Conservation (phyloP, 2,329 filamentous ascomycete genomes). For the Fusarium falciforme region DNA sequence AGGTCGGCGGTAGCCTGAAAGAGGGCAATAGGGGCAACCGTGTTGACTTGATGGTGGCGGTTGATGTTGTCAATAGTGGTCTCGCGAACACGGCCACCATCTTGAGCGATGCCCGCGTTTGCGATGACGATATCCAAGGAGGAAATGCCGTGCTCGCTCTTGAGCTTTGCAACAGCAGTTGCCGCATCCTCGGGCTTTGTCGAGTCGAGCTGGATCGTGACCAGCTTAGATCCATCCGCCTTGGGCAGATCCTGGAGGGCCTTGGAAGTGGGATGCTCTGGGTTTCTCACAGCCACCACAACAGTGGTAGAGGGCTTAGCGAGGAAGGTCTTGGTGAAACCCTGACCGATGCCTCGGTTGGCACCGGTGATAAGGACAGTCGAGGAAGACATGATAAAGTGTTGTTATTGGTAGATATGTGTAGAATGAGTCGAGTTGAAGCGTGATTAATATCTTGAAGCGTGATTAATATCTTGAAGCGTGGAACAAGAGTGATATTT, state of each 20-base stretch:
- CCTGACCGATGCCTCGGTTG: neutral
- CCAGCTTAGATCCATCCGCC: neutral
- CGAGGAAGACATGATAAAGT: neutral
- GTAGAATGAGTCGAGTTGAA: neutral
- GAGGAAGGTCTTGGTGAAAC: neutral
- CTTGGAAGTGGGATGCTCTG: neutral
- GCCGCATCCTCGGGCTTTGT: neutral
- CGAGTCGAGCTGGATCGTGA: neutral
- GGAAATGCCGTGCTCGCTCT: neutral
- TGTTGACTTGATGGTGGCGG: neutral
- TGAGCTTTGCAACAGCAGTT: neutral
- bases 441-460: neutral
- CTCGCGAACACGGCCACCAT: neutral
- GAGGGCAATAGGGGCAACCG: neutral
- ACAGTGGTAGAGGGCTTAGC: neutral
- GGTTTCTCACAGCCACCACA: neutral
- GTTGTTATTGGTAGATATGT: neutral
- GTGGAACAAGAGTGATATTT: neutral
- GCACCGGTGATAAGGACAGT: neutral
- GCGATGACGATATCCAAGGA: neutral
- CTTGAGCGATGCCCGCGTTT: neutral
- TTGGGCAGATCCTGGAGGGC: neutral
- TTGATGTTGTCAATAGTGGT: neutral
- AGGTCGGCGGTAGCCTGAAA: neutral
- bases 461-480: neutral